Evolutionary conservation across 306 rosid species (phyloP).

Genomic region (Trichosanthes cucumerina): DNA sequence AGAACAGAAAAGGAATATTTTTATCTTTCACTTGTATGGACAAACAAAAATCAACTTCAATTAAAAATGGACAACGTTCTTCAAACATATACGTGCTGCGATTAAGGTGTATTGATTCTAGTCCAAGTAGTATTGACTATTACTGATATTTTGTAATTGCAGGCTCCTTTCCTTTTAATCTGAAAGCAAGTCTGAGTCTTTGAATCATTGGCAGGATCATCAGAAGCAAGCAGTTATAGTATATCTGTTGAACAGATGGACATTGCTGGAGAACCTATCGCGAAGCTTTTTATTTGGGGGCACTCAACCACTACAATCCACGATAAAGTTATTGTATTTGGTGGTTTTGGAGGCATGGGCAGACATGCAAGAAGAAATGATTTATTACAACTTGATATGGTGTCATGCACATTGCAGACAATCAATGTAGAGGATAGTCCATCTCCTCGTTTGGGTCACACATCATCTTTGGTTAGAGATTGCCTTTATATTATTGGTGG

Average conservation of each 20-base stretch:
- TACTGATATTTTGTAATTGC: constrained; percentile 53
- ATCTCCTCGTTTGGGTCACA: constrained; percentile 65
- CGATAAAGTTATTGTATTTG: constrained; percentile 45
- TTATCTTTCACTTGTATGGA: neutral
- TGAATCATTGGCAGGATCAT: constrained; percentile 82
- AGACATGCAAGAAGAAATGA: constrained; percentile 74
- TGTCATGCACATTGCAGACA: constrained; percentile 35
- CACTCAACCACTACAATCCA: constrained; percentile 40
- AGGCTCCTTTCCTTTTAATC: constrained; percentile 58
- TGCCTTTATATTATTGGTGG: constrained; percentile 73
- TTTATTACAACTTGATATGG: constrained; percentile 45
- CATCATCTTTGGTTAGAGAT: constrained; percentile 57
- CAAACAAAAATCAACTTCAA: neutral
- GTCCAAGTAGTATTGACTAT: constrained; percentile 33
- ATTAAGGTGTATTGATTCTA: neutral
- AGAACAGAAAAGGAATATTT: neutral
- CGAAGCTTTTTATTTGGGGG: constrained; percentile 81
- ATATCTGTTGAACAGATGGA: constrained; percentile 39
- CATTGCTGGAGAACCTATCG: constrained; percentile 51
- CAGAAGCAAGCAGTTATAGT: constrained; percentile 27
- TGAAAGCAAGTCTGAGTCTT: constrained; percentile 75
- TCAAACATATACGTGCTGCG: neutral
- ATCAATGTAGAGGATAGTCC: constrained; percentile 30
- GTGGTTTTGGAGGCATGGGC: constrained; percentile 94
- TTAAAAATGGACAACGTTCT: neutral